Base-by-base conservation (phyloP, 192 early-diverging fungal species). In the Coemansia guatemalensis region DNA sequence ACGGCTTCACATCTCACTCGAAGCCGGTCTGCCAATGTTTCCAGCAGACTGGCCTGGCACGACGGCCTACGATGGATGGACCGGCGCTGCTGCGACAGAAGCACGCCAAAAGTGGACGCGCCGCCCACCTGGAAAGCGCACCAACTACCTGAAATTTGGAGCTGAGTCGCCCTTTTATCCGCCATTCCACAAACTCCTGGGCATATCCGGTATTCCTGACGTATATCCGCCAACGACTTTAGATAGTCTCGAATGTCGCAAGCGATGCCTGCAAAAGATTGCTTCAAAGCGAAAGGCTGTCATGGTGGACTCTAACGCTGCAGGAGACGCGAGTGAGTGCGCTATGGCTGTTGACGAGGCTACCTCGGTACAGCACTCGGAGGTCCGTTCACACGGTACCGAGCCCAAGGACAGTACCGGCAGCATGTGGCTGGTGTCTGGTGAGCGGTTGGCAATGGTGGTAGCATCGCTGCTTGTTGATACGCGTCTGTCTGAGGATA, bases 41-140 rank as follows among this genome's bases (percentile, higher is more conserved):
- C 95, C 97, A 14, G 86, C 90, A 53, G 92, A 97, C 72, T 92
- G 84, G 72, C 90, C 92, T 5, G 89, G 88, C 25, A 93, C 91
- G 4, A 22, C 57, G 21, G 86, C 91, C 6, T 93, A 88, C 74
- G 74, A 78, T 26, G 60, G 49, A 4, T 88, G 78, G 71, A 76
- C 83, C 5, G 71, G 53, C 0, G 60, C 70, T 6, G 62, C 58
- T 22, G 81, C 84, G 12, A 69, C 72, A 3, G 77, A 65, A 20
- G 73, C 69, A 25, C 56, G 83, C 60, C 71, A 59, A 8, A 69
- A 71, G 59, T 93, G 90, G 81, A 68, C 78, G 14, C 73, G 87
- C 17, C 88, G 81, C 20, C 96, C 96, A 8, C 83, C 85, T 0
- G 88, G 86, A 6, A 97, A 99, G 66, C 81, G 93, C 29, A 64